A percentile compares a stretch with the other conserved stretches of the same genome.
Conservation (phyloP, 2,329 filamentous ascomycete genomes). For the Arthrobotrys pseudoclavata region DNA sequence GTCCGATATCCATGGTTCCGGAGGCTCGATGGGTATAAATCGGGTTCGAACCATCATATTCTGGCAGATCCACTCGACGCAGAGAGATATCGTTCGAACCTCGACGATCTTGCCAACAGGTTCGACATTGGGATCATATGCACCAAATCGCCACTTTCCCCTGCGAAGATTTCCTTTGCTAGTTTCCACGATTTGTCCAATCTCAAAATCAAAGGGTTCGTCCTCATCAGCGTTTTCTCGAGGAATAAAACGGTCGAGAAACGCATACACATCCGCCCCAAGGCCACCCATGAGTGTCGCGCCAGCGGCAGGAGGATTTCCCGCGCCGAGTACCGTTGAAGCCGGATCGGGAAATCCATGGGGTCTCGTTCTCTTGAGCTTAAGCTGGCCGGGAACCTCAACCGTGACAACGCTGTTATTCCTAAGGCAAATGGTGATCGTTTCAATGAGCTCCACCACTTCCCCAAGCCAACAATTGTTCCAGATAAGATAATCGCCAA, state of each 20-base stretch:
- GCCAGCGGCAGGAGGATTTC: conserved; percentile 30
- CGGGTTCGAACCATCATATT: conserved; percentile 65
- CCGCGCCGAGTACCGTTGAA: conserved; percentile 51
- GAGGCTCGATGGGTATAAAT: conserved; percentile 65
- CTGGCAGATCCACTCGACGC: conserved; percentile 71
- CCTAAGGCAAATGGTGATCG: conserved; percentile 70
- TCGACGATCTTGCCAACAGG: conserved; percentile 71
- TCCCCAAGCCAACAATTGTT: conserved; percentile 71
- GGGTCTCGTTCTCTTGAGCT: conserved; percentile 64
- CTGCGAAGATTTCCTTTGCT: conserved; percentile 70
- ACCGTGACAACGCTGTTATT: conserved; percentile 72
- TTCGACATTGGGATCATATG: conserved; percentile 69
- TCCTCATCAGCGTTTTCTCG: conserved; percentile 58
- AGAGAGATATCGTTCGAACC: conserved; percentile 68
- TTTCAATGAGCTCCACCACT: conserved; percentile 69
- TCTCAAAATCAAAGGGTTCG: conserved; percentile 67
- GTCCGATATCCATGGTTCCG: conserved; percentile 67
- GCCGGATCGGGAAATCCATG: not conserved
- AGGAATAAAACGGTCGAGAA: conserved; percentile 56
- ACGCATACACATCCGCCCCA: conserved; percentile 27
- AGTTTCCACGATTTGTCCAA: conserved; percentile 69
- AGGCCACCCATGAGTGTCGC: conserved; percentile 18
- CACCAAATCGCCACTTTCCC: conserved; percentile 71
- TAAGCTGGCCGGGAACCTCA: conserved; percentile 68
- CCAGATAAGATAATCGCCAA: conserved; percentile 71